These are phyloP conservation scores for Candida coquimbonensis DNA, from an alignment of 805 yeast species.

Conservation along the genomic window DNA sequence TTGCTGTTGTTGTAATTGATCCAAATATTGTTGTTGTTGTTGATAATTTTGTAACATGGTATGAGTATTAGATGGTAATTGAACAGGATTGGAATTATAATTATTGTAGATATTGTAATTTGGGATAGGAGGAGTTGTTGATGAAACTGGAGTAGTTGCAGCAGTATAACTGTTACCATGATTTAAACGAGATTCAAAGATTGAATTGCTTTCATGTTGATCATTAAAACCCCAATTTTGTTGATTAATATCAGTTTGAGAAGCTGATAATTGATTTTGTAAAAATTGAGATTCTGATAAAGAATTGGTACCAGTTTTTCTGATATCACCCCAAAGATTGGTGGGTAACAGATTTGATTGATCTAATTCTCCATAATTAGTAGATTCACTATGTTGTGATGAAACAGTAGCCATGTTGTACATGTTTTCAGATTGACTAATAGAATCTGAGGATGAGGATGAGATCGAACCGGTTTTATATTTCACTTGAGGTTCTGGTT, in stretches of 20 bases:
- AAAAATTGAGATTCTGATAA: constrained; percentile 11
- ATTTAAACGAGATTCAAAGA: not conserved
- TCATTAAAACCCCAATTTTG: constrained; percentile 1
- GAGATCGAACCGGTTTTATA: constrained; percentile 2
- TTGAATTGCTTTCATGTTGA: not conserved
- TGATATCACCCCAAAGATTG: constrained; percentile 28
- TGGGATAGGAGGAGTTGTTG: constrained; percentile 5
- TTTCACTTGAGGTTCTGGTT: not conserved
- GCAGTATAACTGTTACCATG: constrained; percentile 6
- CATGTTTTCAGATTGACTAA: not conserved
- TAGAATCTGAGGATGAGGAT: constrained; percentile 7
- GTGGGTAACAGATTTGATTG: constrained; percentile 26
- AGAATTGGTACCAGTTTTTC: constrained; percentile 2
- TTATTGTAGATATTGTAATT: not conserved
- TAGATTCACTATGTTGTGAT: not conserved
- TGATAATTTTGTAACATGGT: constrained; percentile 14
- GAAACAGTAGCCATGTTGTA: not conserved
- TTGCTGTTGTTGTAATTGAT: constrained; percentile 10
- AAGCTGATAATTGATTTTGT: constrained; percentile 5
- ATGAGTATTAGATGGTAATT: constrained; percentile 10
- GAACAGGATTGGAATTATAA: not conserved
- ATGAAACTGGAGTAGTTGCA: constrained; percentile 11
- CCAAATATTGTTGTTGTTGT: constrained; percentile 18
- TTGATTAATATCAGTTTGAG: too few species aligned
- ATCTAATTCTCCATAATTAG: not conserved